Evolutionary conservation across 2,329 filamentous ascomycete genomes (phyloP), one percentile per base, ranked within the genome.

Genomic region (Aschersonia sp.): DNA sequence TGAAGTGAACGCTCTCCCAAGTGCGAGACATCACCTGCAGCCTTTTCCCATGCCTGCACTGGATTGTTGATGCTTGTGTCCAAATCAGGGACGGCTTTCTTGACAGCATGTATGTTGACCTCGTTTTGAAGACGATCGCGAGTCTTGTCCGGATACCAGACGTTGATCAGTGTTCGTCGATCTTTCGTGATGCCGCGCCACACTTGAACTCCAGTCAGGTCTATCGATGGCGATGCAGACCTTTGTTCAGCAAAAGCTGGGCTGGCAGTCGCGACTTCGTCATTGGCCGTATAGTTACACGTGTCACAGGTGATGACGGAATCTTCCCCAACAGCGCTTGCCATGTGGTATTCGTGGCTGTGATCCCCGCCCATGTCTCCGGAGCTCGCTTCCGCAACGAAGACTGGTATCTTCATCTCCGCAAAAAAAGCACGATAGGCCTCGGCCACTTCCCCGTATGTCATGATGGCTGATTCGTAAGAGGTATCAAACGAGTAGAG

Each of bases 291-390:
- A 59, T 89, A 87, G 35, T 75, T 71, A 60, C 92, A 98, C 9
- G 63, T 66, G 29, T 67, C 67, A 62, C 92, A 98, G 51, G 72
- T 81, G 52, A 94, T 77, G 39, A 98, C 74, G 1, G 78, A 81
- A 58, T 98, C 92, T 61, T 97, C 92, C 6, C 92, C 92, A 45
- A 84, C 81, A 0, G 75, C 60, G 32, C 82, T 87, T 1, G 83
- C 75, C 45, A 95, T 82, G 60, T 95, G 92, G 60, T 94, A 98
- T 58, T 98, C 92, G 61, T 98, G 92, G 62, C 89, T 97, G 39
- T 95, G 66, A 54, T 82, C 83, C 10, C 92, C 92, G 32, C 92
- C 92, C 77, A 98, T 98, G 54, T 87, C 86, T n/a, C 92, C 92
- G 1, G 90, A 95, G 61, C 89, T 89, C 6, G 92, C 92, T 55